Conservation (phyloP, 2,329 filamentous ascomycete genomes). For the Arthrinium phaeospermum region DNA sequence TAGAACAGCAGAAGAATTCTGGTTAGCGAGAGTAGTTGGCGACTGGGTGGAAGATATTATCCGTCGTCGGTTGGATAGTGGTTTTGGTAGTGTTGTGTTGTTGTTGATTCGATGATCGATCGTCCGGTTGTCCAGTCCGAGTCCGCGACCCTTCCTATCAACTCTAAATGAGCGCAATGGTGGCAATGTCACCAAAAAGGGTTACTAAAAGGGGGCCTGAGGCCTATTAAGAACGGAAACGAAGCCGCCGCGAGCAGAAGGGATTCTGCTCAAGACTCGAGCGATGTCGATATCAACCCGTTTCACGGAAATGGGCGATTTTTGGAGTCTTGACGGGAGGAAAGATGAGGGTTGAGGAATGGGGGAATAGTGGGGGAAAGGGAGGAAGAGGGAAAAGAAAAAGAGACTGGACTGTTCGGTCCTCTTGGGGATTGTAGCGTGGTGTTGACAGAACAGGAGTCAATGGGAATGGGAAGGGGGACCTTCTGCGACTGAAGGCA, state of each 20-base stretch:
- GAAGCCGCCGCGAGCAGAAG: slow-evolving; percentile 2
- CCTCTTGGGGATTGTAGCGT: slow-evolving; percentile 11
- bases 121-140: slow-evolving; percentile 19
- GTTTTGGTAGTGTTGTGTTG: not conserved
- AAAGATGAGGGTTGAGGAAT: slow-evolving; percentile 18
- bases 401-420: slow-evolving; percentile 12
- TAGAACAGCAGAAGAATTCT: slow-evolving; percentile 5
- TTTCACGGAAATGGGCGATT: slow-evolving; percentile 26
- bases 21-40: slow-evolving; percentile 17
- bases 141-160: slow-evolving; percentile 19
- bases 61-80: slow-evolving; percentile 4
- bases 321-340: slow-evolving; percentile 17
- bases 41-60: slow-evolving; percentile 16
- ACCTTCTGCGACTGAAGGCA: not conserved
- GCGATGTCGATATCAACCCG: slow-evolving; percentile 21
- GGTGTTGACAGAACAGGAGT: slow-evolving; percentile 25
- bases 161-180: slow-evolving; percentile 25
- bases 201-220: slow-evolving; percentile 21
- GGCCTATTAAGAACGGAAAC: slow-evolving; percentile 20
- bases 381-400: not conserved
- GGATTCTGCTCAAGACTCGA: slow-evolving; percentile 8
- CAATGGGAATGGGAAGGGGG: slow-evolving; percentile 17
- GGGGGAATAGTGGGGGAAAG: slow-evolving; percentile 17
- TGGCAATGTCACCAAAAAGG: slow-evolving; percentile 26
- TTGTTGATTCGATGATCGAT: slow-evolving; percentile 15